Conservation (phyloP, 768 basidiomycete species). For the Leccinum rimulosum region DNA sequence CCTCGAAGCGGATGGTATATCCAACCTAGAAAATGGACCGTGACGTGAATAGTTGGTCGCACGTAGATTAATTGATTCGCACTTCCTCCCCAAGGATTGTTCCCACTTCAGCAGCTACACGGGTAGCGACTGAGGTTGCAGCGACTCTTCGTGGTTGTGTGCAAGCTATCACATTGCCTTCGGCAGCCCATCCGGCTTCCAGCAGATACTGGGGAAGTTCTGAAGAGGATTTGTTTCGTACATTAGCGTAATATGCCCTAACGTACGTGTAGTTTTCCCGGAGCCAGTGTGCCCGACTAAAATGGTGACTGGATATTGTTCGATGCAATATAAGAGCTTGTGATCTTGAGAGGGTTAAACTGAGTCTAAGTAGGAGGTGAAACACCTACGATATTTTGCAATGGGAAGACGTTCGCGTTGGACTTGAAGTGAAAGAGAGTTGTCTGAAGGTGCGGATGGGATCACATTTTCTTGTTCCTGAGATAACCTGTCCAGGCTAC, state of each 20-base stretch:
- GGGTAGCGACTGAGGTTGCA: conserved; percentile 88
- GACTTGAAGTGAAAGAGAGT: conserved; percentile 60
- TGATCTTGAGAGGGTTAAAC: conserved; percentile 47
- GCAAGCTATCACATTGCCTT: conserved; percentile 85
- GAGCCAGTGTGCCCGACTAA: conserved; percentile 96
- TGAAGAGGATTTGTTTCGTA: conserved; percentile 31
- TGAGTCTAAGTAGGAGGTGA: conserved; percentile 2
- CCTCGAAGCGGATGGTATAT: conserved; percentile 96
- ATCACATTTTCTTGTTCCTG: conserved; percentile 73
- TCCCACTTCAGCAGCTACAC: conserved; percentile 93
- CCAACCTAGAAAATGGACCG: conserved; percentile 66
- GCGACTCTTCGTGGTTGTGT: conserved; percentile 93
- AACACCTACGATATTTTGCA: conserved; percentile 69
- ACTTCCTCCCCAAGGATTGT: conserved; percentile 87
- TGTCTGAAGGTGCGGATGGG: conserved; percentile 56
- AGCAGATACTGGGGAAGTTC: conserved; percentile 94
- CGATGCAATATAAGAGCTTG: conserved; percentile 78
- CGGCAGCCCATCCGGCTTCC: conserved; percentile 88
- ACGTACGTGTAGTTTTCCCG: conserved; percentile 94
- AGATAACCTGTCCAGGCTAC: conserved; percentile 79
- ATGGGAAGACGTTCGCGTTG: conserved; percentile 88
- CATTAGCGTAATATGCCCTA: conserved; percentile 10
- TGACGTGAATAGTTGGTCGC: neutral
- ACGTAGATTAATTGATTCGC: neutral
- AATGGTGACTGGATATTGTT: conserved; percentile 79